Conservation (phyloP, 2,329 filamentous ascomycete genomes). For the Graphilbum ipis-grandicollis region DNA sequence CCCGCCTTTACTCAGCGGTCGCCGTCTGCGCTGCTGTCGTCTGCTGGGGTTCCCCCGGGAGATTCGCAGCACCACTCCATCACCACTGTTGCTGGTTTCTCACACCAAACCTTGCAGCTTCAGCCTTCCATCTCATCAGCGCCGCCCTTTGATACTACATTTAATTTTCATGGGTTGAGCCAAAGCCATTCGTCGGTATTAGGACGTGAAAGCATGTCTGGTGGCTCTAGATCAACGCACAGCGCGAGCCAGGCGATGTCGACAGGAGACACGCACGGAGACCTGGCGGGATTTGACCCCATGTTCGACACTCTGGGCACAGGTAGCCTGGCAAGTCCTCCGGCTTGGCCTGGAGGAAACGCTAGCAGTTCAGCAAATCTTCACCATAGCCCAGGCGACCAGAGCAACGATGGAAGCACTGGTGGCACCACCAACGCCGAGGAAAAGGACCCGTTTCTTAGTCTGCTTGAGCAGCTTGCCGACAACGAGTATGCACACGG, state of each 20-base stretch:
- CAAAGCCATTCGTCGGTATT: no score
- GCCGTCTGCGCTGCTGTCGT: no score
- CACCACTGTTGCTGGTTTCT: no score
- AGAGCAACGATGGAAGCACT: conserved; percentile 29
- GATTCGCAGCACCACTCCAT: no score
- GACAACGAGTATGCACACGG: conserved; percentile 60
- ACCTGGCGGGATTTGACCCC: conserved; percentile 29
- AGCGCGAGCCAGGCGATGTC: background rate
- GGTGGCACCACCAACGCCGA: conserved; percentile 30
- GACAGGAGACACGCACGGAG: conserved; percentile 2
- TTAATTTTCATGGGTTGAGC: background rate
- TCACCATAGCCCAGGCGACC: conserved; percentile 25
- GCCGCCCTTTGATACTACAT: background rate
- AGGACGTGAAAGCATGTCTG: no score
- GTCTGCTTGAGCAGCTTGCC: conserved; percentile 62
- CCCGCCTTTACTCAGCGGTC: no score
- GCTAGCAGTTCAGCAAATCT: conserved; percentile 8
- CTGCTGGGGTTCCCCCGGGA: no score
- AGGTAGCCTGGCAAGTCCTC: conserved; percentile 33
- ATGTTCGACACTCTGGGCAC: conserved; percentile 41
- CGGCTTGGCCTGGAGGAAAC: conserved; percentile 27
- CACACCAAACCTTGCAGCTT: background rate
- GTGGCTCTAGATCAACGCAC: no score
- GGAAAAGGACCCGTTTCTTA: conserved; percentile 70
- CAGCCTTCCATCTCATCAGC: background rate